phyloP scores from a whole-genome alignment of 208 protist species.

The Endotrypanum monterogeii region DNA sequence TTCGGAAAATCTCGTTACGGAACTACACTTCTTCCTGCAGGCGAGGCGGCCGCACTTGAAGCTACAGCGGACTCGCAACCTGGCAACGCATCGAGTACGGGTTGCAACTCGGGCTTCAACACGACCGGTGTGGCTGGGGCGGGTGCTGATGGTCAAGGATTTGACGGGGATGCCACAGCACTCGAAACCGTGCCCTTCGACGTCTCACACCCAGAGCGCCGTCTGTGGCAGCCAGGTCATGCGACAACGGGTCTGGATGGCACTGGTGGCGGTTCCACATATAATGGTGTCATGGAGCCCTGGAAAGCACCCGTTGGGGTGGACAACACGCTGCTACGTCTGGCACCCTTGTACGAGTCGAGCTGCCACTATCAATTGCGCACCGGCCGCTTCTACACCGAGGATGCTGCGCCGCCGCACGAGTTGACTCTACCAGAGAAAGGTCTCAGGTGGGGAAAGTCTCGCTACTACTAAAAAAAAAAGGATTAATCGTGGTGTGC shows the following conservation, averaged over 20 bases:
- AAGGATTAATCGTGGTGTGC: too few species aligned
- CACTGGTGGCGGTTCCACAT: slow-evolving; percentile 58
- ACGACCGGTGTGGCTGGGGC: neutral
- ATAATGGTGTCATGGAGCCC: slow-evolving; percentile 48
- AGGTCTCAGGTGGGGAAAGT: slow-evolving; percentile 65
- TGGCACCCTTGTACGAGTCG: slow-evolving; percentile 71
- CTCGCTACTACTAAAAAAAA: slow-evolving; percentile 45
- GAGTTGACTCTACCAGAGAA: slow-evolving; percentile 68
- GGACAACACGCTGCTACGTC: slow-evolving; percentile 75
- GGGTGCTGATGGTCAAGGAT: slow-evolving; percentile 23
- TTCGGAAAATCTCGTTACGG: slow-evolving; percentile 81
- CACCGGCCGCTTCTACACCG: slow-evolving; percentile 72
- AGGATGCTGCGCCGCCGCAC: slow-evolving; percentile 65
- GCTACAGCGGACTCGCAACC: neutral
- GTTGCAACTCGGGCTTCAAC: neutral
- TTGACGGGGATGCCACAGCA: slow-evolving; percentile 53
- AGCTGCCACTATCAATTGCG: slow-evolving; percentile 81
- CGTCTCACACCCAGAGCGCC: slow-evolving; percentile 60
- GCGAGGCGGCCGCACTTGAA: slow-evolving; percentile 3
- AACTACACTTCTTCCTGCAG: slow-evolving; percentile 41
- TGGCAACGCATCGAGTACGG: neutral
- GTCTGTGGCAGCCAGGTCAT: slow-evolving; percentile 61
- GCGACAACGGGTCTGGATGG: slow-evolving; percentile 40
- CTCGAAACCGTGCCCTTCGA: slow-evolving; percentile 44
- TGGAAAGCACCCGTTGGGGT: slow-evolving; percentile 61